Evolutionary conservation across 2,329 filamentous ascomycete species (phyloP).

Genomic region (Tolypocladium cylindrosporum): DNA sequence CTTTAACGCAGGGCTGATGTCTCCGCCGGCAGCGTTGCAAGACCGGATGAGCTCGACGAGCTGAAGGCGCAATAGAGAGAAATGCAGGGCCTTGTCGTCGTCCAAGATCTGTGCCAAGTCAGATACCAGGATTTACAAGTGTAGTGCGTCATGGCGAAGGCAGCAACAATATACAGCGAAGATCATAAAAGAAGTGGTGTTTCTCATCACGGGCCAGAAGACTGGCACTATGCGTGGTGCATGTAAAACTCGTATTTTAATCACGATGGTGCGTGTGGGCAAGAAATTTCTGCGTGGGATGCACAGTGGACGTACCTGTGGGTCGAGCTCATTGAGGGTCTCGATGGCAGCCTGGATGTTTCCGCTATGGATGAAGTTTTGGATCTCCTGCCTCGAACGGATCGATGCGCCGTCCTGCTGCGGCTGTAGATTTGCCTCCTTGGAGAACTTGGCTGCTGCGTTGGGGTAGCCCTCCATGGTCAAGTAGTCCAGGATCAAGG

Average conservation of each 20-base stretch:
- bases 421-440: constrained; percentile 78
- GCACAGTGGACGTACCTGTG: constrained; percentile 59
- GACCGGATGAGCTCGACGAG: constrained; percentile 84
- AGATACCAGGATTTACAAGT: not conserved
- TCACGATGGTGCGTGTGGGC: constrained; percentile 48
- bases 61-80: constrained; percentile 80
- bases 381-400: constrained; percentile 68
- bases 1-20: constrained; percentile 69
- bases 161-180: not conserved
- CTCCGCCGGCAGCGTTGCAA: constrained; percentile 57
- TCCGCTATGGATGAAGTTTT: constrained; percentile 74
- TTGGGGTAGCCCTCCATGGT: constrained; percentile 91
- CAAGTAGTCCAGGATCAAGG: constrained; percentile 90
- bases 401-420: constrained; percentile 66
- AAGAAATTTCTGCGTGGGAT: not conserved
- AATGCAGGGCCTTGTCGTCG: constrained; percentile 72
- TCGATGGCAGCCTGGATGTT: constrained; percentile 80
- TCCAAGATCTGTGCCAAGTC: constrained; percentile 66
- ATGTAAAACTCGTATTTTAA: constrained; percentile 90
- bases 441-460: constrained; percentile 86
- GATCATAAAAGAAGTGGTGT: constrained; percentile 47
- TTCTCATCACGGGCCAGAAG: constrained; percentile 82
- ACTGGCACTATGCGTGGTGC: constrained; percentile 94
- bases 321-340: constrained; percentile 79
- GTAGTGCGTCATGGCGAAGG: not conserved